Base-by-base conservation (phyloP, 208 protist species). In the Kentomonas sorsogonicus region DNA sequence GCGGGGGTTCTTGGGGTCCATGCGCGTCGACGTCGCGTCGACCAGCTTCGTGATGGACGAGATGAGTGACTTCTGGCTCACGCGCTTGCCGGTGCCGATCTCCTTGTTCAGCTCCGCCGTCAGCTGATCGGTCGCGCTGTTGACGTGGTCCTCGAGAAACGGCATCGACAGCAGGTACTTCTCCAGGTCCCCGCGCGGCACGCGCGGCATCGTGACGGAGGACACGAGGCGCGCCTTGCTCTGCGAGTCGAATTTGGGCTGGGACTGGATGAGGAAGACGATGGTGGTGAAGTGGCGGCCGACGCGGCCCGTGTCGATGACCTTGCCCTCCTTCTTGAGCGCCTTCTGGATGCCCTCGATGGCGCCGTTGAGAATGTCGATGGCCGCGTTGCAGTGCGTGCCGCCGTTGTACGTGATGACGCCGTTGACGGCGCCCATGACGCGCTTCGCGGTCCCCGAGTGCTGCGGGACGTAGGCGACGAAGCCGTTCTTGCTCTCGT, bases 161-260 rank as follows among this genome's bases (percentile, higher is more conserved):
- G 86, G 83, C 80, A 96, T 92, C 39, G 59, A 55, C 18, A 72
- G 53, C 11, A 94, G 71, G 68, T 92, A 93, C 46, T 87, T 54
- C 55, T 92, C 86, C 16, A 97, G 89, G 6, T 96, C 93, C 9
- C 63, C 54, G 47, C 98, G 98, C 15, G 86, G 76, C 23, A 89
- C 81, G 13, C 83, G 72, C 30, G 88, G 83, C 79, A 94, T 86
- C 7, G 65, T 77, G 31, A 83, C 75, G 1, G 73, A 48, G 20
- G 94, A 97, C 0, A 93, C 98, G 47, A 99, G 89, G 6, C 89
- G 91, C 43, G 98, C 97, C 77, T 99, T 99, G 46, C 96, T 99
- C 83, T 99, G 98, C 34, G 96, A 98, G 74, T 99, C 98, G 77
- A 99, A 99, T 51, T 97, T 89, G 20, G 99, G 99, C 67, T 99